Conservation (phyloP, 2,329 filamentous ascomycete genomes). For the Stachybotrys elegans region DNA sequence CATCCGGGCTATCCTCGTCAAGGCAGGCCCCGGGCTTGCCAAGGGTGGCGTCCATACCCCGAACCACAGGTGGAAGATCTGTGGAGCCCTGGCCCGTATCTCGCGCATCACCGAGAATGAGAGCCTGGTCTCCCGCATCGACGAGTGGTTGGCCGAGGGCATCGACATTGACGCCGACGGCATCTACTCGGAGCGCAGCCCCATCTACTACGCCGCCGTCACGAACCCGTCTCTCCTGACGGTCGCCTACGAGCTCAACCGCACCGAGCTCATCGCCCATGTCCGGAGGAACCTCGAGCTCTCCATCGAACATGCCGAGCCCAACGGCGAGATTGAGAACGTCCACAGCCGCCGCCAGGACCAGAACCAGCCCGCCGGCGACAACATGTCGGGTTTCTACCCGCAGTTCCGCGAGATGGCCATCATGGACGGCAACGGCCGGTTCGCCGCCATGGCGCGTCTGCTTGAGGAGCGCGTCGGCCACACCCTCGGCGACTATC, state of each 20-base stretch:
- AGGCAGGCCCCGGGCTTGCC: conserved; percentile 10
- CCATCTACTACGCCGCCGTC: conserved; percentile 13
- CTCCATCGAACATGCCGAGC: conserved; percentile 11
- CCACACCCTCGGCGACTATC: conserved; percentile 10
- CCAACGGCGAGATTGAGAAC: conserved; percentile 12
- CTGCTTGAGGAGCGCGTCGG: conserved; percentile 9
- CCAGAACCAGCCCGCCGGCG: conserved; percentile 8
- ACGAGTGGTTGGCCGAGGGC: conserved; percentile 13
- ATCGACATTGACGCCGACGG: conserved; percentile 15
- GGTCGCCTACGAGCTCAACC: conserved; percentile 12
- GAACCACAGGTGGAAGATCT: conserved; percentile 15
- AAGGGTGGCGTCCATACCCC: conserved; percentile 14
- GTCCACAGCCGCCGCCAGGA: conserved; percentile 14
- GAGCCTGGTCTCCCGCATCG: conserved; percentile 9
- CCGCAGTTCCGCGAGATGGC: conserved; percentile 12
- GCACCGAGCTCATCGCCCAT: conserved; percentile 8
- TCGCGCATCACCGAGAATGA: conserved; percentile 10
- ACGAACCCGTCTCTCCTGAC: conserved; percentile 13
- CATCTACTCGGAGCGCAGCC: conserved; percentile 14
- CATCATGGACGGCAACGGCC: conserved; percentile 9
- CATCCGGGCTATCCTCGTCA: conserved; percentile 12
- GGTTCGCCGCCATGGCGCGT: conserved; percentile 12
- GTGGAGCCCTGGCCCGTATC: conserved; percentile 12
- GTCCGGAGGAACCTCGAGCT: conserved; percentile 14
- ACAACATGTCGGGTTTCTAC: conserved; percentile 12